Evolutionary conservation across 169 alveolate species (phyloP), one percentile per base, ranked within the genome.

Genomic region (Eimeria sp.): DNA sequence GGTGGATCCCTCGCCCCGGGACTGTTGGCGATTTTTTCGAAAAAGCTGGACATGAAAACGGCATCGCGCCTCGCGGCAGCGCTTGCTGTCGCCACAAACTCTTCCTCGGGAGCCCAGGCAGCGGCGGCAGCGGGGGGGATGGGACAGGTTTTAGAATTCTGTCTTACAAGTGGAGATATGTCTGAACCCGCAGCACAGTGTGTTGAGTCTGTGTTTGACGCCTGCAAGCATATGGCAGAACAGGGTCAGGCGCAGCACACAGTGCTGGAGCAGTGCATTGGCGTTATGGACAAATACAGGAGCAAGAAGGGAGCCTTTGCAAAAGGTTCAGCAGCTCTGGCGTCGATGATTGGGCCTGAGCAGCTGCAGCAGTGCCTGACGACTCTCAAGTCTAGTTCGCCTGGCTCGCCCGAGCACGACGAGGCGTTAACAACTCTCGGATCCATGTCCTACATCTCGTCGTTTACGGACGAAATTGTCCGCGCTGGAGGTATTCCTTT

Each of bases 401-500:
- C 98, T 46, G 99, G 98, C 37, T 95, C 98, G 46, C 96, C 98
- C 52, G 99, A 98, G 95, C 98, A 98, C 97, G 98, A 98, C 95
- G 97, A 98, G 62, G 99, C 99, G 23, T 97, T 98, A 30, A 97
- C 98, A 72, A 98, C 98, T 78, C 97, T 98, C 78, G 97, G 99
- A 54, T 98, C 99, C 25, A 98, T 98, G 98, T 98, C 99, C 1
- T 98, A 98, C 97, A 98, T 98, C 49, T 97, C 99, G 11, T 97
- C 99, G 8, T 97, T 98, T 77, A 97, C 99, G 58, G 99, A 98
- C 78, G 98, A 98, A 96, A 97, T 98, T 49, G 99, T 98, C 58
- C 95, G 98, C 96, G 98, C 98, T 43, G 99, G 99, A 49, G 99
- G 99, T 77, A 95, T 98, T 66, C 98, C 99, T 13, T 95, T 98